These are phyloP conservation scores for Iris pallida DNA, from an alignment of 116 monocot species.

Conservation along the genomic window DNA sequence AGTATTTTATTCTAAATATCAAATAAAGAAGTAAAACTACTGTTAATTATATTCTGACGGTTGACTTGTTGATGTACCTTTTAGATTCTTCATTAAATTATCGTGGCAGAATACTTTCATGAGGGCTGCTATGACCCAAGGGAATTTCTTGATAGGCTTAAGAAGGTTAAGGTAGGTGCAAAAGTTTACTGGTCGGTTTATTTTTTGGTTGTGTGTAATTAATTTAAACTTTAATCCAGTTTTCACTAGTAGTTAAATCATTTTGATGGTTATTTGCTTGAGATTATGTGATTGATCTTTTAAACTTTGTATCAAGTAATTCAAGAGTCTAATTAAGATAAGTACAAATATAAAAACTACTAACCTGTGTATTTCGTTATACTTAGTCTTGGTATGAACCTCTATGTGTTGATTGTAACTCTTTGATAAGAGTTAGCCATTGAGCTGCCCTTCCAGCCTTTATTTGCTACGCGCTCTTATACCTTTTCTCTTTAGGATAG, in stretches of 20 bases:
- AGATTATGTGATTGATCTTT: not conserved
- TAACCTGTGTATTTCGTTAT: not conserved
- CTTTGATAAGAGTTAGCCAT: too few relatives aligned
- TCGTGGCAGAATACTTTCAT: constrained; percentile 47
- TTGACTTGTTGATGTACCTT: constrained; percentile 8
- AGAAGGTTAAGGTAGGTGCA: constrained; percentile 47
- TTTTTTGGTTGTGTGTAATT: not conserved
- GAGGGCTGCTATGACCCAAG: constrained; percentile 59
- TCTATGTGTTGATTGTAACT: too few relatives aligned
- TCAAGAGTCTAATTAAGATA: not conserved
- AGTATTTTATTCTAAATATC: not conserved
- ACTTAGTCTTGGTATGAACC: too few relatives aligned
- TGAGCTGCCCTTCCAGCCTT: too few relatives aligned
- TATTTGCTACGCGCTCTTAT: too few relatives aligned
- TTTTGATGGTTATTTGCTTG: not conserved
- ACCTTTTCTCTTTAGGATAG: too few relatives aligned
- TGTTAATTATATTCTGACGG: not conserved
- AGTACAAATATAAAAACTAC: not conserved
- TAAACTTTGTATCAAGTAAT: not conserved
- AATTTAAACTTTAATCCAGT: not conserved
- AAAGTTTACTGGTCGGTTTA: not conserved
- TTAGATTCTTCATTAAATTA: constrained; percentile 80
- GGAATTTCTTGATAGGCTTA: constrained; percentile 48
- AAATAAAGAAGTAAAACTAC: not conserved
- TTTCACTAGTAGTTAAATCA: not conserved